These are phyloP conservation scores for Baffinella frigidus DNA, from an alignment of 208 protist species.

Conservation along the genomic window DNA sequence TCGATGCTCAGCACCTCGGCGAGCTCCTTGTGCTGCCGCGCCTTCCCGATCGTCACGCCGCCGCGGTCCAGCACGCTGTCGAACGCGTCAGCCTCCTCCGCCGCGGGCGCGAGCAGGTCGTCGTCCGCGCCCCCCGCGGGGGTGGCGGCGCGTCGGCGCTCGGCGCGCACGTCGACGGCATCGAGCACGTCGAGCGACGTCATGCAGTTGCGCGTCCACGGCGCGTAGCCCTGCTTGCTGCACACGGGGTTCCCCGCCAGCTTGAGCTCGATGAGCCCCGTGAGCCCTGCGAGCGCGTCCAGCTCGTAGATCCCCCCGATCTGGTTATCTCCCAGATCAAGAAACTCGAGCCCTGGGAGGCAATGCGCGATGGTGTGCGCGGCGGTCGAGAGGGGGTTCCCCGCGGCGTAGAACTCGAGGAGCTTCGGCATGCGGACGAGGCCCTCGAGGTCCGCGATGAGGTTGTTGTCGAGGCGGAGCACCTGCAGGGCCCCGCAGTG, in stretches of 20 bases:
- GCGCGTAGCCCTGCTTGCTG: background rate
- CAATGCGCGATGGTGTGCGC: background rate
- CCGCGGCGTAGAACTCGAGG: background rate
- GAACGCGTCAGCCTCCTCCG: background rate
- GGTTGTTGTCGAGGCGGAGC: conserved; percentile 29
- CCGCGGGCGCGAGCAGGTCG: background rate
- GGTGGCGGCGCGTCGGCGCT: background rate
- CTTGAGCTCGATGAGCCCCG: conserved; percentile 46
- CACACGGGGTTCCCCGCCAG: conserved; percentile 41
- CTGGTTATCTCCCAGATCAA: conserved; percentile 23
- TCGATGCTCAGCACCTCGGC: background rate
- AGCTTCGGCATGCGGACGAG: background rate
- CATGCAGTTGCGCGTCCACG: background rate
- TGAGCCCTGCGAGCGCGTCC: background rate
- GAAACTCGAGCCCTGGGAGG: conserved; percentile 14
- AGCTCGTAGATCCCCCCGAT: background rate
- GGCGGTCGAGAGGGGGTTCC: background rate
- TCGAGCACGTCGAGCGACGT: conserved; percentile 22
- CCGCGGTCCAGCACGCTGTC: background rate
- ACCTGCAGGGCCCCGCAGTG: background rate
- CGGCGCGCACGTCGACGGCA: background rate
- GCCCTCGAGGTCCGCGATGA: background rate
- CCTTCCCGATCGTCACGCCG: background rate
- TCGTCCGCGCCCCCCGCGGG: background rate
- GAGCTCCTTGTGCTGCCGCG: background rate